A percentile compares a stretch with the other conserved stretches of the same genome.
These are phyloP conservation scores for Starmerella powellii DNA, from an alignment of 805 yeast genomes.

Conservation along the genomic window DNA sequence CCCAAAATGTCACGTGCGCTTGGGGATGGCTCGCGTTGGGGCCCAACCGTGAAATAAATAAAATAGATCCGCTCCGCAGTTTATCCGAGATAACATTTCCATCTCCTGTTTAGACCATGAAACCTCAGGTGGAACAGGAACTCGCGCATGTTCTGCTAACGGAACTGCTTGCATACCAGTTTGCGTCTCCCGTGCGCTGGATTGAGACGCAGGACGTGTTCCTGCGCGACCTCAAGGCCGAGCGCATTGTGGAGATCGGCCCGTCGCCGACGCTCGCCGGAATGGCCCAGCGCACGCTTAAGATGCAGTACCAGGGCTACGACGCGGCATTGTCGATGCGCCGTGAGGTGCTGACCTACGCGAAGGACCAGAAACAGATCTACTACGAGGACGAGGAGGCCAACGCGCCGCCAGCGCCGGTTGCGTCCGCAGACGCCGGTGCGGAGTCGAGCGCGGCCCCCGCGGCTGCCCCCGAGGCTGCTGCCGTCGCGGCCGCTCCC, in stretches of 20 bases:
- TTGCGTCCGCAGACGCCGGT: slow-evolving; percentile 26
- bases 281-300: slow-evolving; percentile 94
- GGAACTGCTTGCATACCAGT: slow-evolving; percentile 94
- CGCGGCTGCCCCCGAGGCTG: slow-evolving; percentile 46
- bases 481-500: slow-evolving; percentile 47
- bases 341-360: slow-evolving; percentile 89
- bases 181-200: slow-evolving; percentile 99
- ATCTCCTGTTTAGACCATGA: slow-evolving; percentile 35
- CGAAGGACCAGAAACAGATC: slow-evolving; percentile 92
- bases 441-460: slow-evolving; percentile 38
- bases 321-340: slow-evolving; percentile 91
- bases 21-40: slow-evolving; percentile 1
- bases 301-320: slow-evolving; percentile 90
- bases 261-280: slow-evolving; percentile 98
- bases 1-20: background rate
- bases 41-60: slow-evolving; percentile 1
- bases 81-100: background rate
- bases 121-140: slow-evolving; percentile 95
- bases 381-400: slow-evolving; percentile 57
- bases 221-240: slow-evolving; percentile 85
- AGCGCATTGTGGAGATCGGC: slow-evolving; percentile 95
- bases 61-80: background rate
- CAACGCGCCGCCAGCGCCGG: slow-evolving; percentile 26
- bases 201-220: slow-evolving; percentile 98
- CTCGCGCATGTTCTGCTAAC: slow-evolving; percentile 88